Base-by-base conservation (phyloP, 768 basidiomycete genomes). In the Auricularia heimuer region DNA sequence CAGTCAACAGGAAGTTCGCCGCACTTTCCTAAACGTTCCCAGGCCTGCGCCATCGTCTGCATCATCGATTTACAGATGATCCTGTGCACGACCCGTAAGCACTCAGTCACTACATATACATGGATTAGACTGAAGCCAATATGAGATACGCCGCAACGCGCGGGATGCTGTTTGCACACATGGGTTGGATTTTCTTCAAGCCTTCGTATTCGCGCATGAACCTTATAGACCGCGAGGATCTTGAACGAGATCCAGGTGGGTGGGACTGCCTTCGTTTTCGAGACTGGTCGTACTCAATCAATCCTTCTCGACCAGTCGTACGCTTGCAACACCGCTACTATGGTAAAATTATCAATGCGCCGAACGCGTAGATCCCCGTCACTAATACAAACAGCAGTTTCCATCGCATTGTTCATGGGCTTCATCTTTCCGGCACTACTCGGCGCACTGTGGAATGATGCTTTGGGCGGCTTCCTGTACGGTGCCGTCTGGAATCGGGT, bases 131-230 rank as follows among this genome's bases (percentile, higher is more conserved):
- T 51, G 47, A 51, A 6, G 14, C 37, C 11, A 42, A 42, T 35
- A 1, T 63, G 29, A 87, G 86, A 3, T 93, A 93, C 71, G 79
- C 87, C 18, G 91, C 90, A 0, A 87, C 88, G 0, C 79, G 81
- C 35, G 90, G 91, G 0, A 73, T 93, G 1, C 80, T 88, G 63
- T 90, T 83, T 70, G 87, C 89, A 4, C 90, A 92, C 69, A 83
- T 91, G 79, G 91, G 90, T 1, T 93, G 91, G 90, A 91, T 92
- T 69, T 92, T 92, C 73, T 85, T 78, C 77, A 89, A 90, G 72
- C 84, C 88, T 1, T 80, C 70, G 1, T 91, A 92, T 70, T 77
- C 81, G 35, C 78, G 83, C 21, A 76, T 92, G 77, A 77, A 79
- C 44, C 72, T 84, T 8, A 82, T 92, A 39, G 89, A 90, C 65